Evolutionary conservation across 306 rosid species (phyloP).

Genomic region (Dryas octopetala): DNA sequence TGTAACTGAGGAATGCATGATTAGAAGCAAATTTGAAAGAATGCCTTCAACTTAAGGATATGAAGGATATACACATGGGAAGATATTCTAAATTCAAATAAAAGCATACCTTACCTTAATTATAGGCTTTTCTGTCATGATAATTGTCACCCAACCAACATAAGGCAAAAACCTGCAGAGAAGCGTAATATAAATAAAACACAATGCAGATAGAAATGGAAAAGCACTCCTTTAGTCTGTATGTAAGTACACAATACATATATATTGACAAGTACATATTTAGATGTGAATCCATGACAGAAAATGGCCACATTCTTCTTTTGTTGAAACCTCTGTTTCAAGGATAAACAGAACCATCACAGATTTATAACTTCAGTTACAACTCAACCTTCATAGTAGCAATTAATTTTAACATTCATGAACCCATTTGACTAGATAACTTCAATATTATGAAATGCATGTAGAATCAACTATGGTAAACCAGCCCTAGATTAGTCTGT

Average conservation of each 20-base stretch:
- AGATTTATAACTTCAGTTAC: not conserved
- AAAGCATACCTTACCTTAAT: slow-evolving; percentile 77
- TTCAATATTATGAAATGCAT: not conserved
- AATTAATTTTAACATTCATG: not conserved
- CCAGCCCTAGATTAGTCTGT: not conserved
- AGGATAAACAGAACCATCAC: not conserved
- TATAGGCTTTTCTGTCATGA: slow-evolving; percentile 68
- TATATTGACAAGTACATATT: not conserved
- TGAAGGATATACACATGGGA: not conserved
- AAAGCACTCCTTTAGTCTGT: not conserved
- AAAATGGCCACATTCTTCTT: not conserved
- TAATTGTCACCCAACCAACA: slow-evolving; percentile 64
- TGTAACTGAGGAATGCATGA: not conserved
- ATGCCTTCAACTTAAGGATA: not conserved
- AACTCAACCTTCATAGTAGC: not conserved
- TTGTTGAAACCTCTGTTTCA: not conserved
- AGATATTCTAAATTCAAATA: not conserved
- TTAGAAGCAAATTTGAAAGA: slow-evolving; percentile 1
- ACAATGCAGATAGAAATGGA: slow-evolving; percentile 6
- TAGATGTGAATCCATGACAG: not conserved
- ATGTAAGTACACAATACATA: not conserved
- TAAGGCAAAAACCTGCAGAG: slow-evolving; percentile 67
- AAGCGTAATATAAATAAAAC: slow-evolving; percentile 5
- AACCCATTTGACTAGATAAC: not conserved
- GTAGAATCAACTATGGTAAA: not conserved